Percentiles rank a stretch among this genome's conserved stretches.
Evolutionary conservation across 2,329 filamentous ascomycete species (phyloP).

Genomic region (Leptosphaerulina australis): DNA sequence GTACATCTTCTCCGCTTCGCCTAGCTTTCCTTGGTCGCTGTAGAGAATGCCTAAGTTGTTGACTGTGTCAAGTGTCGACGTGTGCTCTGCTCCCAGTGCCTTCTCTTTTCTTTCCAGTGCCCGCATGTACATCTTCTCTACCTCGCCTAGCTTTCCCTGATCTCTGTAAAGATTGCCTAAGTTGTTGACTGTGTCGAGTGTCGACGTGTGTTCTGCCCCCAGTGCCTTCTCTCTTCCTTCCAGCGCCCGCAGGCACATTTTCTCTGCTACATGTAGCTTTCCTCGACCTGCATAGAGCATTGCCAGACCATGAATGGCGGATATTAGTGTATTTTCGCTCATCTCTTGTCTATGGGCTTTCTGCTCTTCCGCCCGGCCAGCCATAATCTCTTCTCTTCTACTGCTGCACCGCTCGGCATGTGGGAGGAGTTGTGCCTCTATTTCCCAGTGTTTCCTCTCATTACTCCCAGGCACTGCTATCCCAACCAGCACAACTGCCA

Average conservation of each 20-base stretch:
- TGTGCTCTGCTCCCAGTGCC: conserved; percentile 17
- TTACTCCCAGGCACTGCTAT: neutral
- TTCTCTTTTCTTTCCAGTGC: conserved; percentile 4
- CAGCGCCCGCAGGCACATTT: neutral
- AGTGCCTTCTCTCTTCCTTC: neutral
- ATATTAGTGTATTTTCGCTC: neutral
- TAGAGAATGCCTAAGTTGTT: conserved; percentile 11
- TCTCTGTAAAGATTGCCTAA: conserved; percentile 21
- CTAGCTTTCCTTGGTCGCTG: conserved; percentile 5
- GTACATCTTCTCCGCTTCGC: conserved; percentile 14
- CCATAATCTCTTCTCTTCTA: neutral
- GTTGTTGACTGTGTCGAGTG: conserved; percentile 23
- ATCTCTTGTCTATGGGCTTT: neutral
- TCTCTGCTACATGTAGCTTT: neutral
- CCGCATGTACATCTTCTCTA: conserved; percentile 17
- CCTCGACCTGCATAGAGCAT: neutral
- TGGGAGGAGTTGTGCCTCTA: conserved; percentile 13
- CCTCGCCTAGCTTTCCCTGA: conserved; percentile 9
- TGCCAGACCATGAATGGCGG: neutral
- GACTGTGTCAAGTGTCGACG: conserved; percentile 21
- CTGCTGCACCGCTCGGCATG: conserved; percentile 16
- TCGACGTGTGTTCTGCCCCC: conserved; percentile 16
- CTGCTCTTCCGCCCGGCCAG: neutral
- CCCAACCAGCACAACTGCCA: conserved; percentile 15
- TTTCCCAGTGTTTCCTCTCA: conserved; percentile 1